Percentiles rank a stretch among this genome's conserved stretches.
Evolutionary conservation across 208 protist genomes (phyloP).

Genomic region (Wallacemonas sp.): DNA sequence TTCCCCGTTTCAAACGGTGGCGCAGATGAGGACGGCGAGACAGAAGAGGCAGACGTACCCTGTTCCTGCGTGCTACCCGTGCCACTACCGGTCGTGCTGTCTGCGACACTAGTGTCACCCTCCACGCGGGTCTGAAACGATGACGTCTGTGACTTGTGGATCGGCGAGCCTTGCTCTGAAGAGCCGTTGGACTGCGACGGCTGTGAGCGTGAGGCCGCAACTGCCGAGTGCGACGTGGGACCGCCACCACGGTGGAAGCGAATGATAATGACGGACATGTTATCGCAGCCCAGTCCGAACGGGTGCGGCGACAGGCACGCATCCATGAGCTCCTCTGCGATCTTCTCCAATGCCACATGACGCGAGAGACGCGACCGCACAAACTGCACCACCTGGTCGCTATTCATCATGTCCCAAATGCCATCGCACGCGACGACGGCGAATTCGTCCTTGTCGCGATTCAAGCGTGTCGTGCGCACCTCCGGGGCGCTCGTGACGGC

Average conservation of each 20-base stretch:
- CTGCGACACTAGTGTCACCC: no score
- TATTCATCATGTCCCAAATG: constrained; percentile 92
- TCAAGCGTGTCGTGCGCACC: constrained; percentile 61
- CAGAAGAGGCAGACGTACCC: neutral
- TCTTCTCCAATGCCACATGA: constrained; percentile 48
- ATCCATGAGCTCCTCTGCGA: constrained; percentile 80
- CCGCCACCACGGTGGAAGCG: constrained; percentile 72
- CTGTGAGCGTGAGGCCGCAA: no score
- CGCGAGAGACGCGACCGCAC: constrained; percentile 66
- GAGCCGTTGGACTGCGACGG: no score
- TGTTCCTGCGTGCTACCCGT: no score
- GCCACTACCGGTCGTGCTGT: no score
- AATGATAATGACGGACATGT: constrained; percentile 92
- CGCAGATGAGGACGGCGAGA: neutral
- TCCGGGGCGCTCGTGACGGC: constrained; percentile 88
- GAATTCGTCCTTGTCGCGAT: constrained; percentile 85
- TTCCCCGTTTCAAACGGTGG: neutral
- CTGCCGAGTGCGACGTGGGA: no score
- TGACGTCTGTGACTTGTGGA: no score
- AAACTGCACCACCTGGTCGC: constrained; percentile 87
- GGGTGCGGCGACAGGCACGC: constrained; percentile 78
- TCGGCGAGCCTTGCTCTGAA: no score
- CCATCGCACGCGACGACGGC: constrained; percentile 92
- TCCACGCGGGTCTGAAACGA: no score
- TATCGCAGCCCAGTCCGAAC: constrained; percentile 89